Evolutionary conservation across 495 filamentous ascomycete genomes (phyloP), one percentile per base, ranked within the genome.

Genomic region (Podospora tetraspora): DNA sequence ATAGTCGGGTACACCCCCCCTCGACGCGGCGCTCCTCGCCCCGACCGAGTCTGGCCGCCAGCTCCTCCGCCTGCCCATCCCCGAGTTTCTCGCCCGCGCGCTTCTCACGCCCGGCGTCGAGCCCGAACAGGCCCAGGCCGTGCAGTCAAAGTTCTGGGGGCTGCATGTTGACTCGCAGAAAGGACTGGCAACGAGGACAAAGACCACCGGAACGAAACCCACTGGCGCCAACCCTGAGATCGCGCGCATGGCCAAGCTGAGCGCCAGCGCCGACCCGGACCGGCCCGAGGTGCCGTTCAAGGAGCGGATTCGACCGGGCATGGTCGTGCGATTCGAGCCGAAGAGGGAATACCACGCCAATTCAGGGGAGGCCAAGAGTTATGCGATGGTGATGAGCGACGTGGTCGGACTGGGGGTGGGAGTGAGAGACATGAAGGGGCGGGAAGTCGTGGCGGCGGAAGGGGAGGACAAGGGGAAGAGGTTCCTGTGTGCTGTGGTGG

Each of bases 121-220:
- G 0, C 16, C n/a, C 6, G 73, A 79, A 24, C 75, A 79, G 32
- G 78, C 77, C 0, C 66, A 68, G 2, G 76, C 77, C 1, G 77
- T 80, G 65, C 74, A 73, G 27, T 12, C 71, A 59, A 80, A 80
- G 66, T 66, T 80, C 16, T 78, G 76, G 76, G 63, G 68, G 24
- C 30, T 76, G 32, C 78, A 79, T 57, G 68, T 77, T 16, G 77
- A 80, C 61, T 77, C 78, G 6, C 71, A 72, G 43, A 52, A 52
- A 2, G 58, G 60, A 64, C 11, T 11, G 0, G 29, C 56, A 0
- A 21, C 59, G 29, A 23, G 24, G 13, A 24, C 63, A 3, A 9
- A 52, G n/a, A 32, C 24, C 29, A 16, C 30, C 4, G 29, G 32
- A 11, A 21, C 63, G 4, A 56, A 59, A 0, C 27, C 22, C 52